phyloP scores from a whole-genome alignment of 192 early-diverging fungal genomes.

The Coemansia sp. region DNA sequence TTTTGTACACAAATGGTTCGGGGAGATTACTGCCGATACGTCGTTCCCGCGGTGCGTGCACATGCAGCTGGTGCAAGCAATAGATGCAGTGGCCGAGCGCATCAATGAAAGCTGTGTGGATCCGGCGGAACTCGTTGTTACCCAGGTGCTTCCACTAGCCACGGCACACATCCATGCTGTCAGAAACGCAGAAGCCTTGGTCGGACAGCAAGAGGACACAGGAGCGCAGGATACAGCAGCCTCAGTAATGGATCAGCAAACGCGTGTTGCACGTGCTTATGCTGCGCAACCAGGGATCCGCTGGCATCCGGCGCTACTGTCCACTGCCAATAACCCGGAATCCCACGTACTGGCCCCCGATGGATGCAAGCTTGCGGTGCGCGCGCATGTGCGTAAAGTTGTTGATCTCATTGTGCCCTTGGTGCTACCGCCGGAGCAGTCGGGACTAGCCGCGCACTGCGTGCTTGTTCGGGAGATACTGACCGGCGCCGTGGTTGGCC shows the following conservation, averaged over 20 bases:
- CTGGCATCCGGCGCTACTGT: slow-evolving; percentile 20
- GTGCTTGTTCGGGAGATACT: slow-evolving; percentile 77
- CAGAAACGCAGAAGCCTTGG: slow-evolving; percentile 48
- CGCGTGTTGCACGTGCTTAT: neutral
- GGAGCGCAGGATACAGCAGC: too few species aligned
- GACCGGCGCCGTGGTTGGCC: slow-evolving; percentile 65
- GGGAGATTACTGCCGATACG: slow-evolving; percentile 38
- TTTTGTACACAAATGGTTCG: slow-evolving; percentile 55
- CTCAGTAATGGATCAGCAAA: neutral
- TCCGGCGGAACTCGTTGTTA: slow-evolving; percentile 60
- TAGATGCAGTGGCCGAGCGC: slow-evolving; percentile 35
- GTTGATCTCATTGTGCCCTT: slow-evolving; percentile 64
- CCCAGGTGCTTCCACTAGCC: slow-evolving; percentile 66
- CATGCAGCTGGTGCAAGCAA: slow-evolving; percentile 22
- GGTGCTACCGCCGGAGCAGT: slow-evolving; percentile 62
- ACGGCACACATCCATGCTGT: slow-evolving; percentile 67
- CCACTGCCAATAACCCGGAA: neutral
- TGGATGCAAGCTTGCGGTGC: slow-evolving; percentile 34
- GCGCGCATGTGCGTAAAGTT: slow-evolving; percentile 64
- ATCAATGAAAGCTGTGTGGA: slow-evolving; percentile 49
- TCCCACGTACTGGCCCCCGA: neutral
- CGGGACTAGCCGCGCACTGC: slow-evolving; percentile 59
- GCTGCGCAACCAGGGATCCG: slow-evolving; percentile 31
- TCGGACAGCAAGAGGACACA: neutral
- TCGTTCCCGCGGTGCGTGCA: slow-evolving; percentile 46